phyloP scores from a whole-genome alignment of 2,329 filamentous ascomycete genomes.

The Sporothrix pallida region DNA sequence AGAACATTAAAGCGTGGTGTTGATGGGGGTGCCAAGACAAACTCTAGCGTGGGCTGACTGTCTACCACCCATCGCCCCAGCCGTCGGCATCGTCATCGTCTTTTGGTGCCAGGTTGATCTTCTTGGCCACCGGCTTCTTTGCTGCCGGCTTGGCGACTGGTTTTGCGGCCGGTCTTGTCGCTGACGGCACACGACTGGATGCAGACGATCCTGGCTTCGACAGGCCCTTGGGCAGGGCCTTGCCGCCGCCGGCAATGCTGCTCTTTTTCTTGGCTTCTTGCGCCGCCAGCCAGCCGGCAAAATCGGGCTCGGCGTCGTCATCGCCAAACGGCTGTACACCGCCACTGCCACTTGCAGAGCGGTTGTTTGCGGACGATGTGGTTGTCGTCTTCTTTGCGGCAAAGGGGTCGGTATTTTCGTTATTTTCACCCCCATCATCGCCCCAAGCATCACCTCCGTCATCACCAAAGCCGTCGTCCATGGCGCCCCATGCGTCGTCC shows the following conservation, averaged over 20 bases:
- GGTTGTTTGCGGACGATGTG: constrained; percentile 57
- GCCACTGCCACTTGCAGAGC: constrained; percentile 35
- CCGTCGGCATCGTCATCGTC: constrained; percentile 62
- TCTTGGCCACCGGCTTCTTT: constrained; percentile 64
- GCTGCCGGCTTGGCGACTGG: constrained; percentile 56
- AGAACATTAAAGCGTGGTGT: not conserved
- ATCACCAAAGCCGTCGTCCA: constrained; percentile 59
- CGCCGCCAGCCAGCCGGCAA: constrained; percentile 91
- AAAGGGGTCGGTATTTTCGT: constrained; percentile 29
- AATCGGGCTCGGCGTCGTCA: constrained; percentile 89
- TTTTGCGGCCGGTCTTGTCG: constrained; percentile 52
- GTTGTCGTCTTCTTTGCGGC: constrained; percentile 38
- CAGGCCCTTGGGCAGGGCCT: constrained; percentile 82
- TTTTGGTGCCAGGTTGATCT: constrained; percentile 72
- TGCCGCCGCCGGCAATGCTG: constrained; percentile 50
- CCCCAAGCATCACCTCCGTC: constrained; percentile 44
- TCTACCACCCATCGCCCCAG: constrained; percentile 70
- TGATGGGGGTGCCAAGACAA: not conserved
- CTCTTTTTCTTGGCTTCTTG: constrained; percentile 69
- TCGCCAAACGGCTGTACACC: constrained; percentile 65
- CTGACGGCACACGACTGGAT: constrained; percentile 43
- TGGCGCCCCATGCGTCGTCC: constrained; percentile 77
- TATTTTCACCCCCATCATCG: not conserved
- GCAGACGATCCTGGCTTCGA: constrained; percentile 56
- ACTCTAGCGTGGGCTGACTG: not conserved